phyloP scores from a whole-genome alignment of 2,329 filamentous ascomycete genomes.

The Phyllosticta citriasiana region DNA sequence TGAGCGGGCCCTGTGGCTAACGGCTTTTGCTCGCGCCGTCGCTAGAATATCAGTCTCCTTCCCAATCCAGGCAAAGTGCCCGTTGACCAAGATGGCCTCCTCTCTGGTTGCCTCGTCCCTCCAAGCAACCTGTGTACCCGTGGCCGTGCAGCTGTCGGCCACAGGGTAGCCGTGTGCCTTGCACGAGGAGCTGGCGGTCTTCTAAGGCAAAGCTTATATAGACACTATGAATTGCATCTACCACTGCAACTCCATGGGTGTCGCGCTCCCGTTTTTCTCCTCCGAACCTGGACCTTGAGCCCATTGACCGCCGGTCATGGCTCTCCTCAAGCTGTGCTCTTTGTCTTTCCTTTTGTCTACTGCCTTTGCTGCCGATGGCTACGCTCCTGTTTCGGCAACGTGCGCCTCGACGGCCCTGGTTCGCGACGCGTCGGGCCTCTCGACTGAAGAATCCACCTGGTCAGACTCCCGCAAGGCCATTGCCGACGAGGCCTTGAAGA shows the following conservation, averaged over 20 bases:
- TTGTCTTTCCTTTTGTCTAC: background rate
- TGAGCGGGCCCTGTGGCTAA: background rate
- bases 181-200: background rate
- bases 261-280: background rate
- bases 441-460: slow-evolving; percentile 29
- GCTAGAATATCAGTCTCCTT: background rate
- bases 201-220: background rate
- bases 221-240: background rate
- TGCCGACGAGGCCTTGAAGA: slow-evolving; percentile 28
- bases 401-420: slow-evolving; percentile 32
- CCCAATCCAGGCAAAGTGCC: background rate
- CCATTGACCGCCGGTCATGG: background rate
- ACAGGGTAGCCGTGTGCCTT: background rate
- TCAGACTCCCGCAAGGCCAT: slow-evolving; percentile 28
- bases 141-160: background rate
- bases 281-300: background rate
- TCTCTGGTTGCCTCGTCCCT: background rate
- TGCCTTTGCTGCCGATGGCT: slow-evolving; percentile 14
- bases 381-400: slow-evolving; percentile 25
- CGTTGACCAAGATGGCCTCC: background rate
- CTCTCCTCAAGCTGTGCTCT: background rate
- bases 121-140: background rate
- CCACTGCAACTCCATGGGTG: background rate
- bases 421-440: slow-evolving; percentile 27
- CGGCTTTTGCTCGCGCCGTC: background rate